Percentiles rank a stretch among this genome's conserved stretches.
These are phyloP conservation scores for Podospora comata DNA, from an alignment of 495 filamentous ascomycete species.

Conservation along the genomic window DNA sequence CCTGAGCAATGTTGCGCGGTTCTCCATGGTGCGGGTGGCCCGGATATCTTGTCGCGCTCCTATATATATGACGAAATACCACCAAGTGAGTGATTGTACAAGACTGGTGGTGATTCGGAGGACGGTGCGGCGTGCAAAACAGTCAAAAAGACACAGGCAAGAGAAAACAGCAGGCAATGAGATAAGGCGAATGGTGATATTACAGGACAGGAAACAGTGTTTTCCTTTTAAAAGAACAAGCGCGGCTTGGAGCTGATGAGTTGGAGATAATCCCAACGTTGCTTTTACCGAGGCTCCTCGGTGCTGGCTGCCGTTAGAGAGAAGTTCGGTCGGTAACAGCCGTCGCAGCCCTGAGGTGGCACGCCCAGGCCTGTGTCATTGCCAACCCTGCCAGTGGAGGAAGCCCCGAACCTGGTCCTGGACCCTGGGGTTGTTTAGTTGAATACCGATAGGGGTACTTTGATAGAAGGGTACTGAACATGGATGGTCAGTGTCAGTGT, in stretches of 20 bases:
- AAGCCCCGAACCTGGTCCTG: background rate
- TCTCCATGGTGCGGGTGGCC: constrained; percentile 8
- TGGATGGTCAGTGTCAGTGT: background rate
- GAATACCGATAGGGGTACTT: background rate
- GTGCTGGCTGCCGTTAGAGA: background rate
- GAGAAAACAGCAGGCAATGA: background rate
- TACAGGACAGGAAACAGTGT: background rate
- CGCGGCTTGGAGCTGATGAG: background rate
- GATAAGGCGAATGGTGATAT: background rate
- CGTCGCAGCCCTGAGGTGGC: too few species aligned
- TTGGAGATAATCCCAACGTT: background rate
- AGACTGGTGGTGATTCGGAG: background rate
- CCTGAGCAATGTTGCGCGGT: constrained; percentile 64
- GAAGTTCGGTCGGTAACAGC: background rate
- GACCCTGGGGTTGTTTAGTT: background rate
- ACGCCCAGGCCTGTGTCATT: background rate
- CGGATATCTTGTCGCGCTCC: background rate
- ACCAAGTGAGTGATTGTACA: background rate
- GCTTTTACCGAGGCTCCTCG: background rate
- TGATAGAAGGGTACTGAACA: background rate
- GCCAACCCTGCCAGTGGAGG: background rate
- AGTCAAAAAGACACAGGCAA: background rate
- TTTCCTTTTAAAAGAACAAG: background rate
- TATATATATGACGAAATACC: constrained; percentile 4
- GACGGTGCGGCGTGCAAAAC: constrained; percentile 9